Evolutionary conservation across 202 grass and related monocot species (phyloP), one percentile per base, ranked within the genome.

Genomic region (Elaeis oleifera): DNA sequence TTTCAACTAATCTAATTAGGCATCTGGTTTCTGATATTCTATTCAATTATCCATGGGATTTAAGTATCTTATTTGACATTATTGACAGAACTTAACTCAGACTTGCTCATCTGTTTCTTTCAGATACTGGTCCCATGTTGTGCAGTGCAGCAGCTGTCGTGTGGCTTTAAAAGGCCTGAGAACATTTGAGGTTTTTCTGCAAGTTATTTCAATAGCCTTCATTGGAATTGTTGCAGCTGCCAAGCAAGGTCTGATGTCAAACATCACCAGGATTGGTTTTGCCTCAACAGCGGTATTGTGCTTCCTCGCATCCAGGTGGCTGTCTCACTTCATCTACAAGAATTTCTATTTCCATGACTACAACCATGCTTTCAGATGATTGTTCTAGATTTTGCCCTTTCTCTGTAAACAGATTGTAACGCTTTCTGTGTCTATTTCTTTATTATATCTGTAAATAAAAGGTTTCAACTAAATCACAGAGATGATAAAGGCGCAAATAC

Each of bases 341-440:
- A 88, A 58, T 32, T 96, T 96, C 65, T 96, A 90, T 57, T 96
- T 85, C 79, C 79, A 91, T 70, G 87, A 91, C 55, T 96, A 96
- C 54, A 71, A 89, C 71, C 91, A 96, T 71, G 87, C 91, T 19
- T 79, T 83, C 78, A 88, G 79, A 71, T 96, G 84, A 87, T 36
- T 36, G 8, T 36, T 36, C 7, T 36, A 36, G 32, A 9, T 36
- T 36, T 36, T 36, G 32, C 32, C 6, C 32, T 36, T 32, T 36
- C 32, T 36, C 32, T 36, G 32, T 36, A 36, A 36, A 36, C 6
- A 36, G 36, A 44, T 44, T 5, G 36, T 7, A 44, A 44, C 13
- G 36, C 7, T 44, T 9, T 9, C 8, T 44, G 36, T 44, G 36
- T 44, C 9, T 13, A 44, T 44, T 44, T 2, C 9, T 44, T 44